Evolutionary conservation across 164 flowering plant species (phyloP).

Genomic region (Nelumbo lutea): DNA sequence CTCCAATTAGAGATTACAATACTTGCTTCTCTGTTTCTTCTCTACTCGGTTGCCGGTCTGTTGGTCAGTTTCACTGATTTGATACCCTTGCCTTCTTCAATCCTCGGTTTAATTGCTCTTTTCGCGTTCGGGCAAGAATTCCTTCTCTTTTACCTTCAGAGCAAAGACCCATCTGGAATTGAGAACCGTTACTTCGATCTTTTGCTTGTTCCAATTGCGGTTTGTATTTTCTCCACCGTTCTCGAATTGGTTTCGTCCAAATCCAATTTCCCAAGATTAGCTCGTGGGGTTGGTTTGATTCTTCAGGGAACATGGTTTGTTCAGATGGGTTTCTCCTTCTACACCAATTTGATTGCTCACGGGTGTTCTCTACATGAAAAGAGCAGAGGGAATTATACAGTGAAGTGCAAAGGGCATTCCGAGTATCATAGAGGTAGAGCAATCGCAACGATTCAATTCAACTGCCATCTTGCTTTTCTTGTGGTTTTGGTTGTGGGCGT

Average conservation of each 20-base stretch:
- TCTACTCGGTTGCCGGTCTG: slow-evolving; percentile 48
- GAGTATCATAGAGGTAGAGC: slow-evolving; percentile 81
- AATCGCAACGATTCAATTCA: slow-evolving; percentile 83
- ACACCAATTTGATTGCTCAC: slow-evolving; percentile 42
- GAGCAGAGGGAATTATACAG: slow-evolving; percentile 79
- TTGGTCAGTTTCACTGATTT: slow-evolving; percentile 20
- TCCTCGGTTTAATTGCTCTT: slow-evolving; percentile 37
- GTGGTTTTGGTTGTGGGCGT: slow-evolving; percentile 37
- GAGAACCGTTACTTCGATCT: slow-evolving; percentile 87
- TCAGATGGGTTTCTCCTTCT: slow-evolving; percentile 91
- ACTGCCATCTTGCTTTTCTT: slow-evolving; percentile 82
- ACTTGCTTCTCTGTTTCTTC: slow-evolving; percentile 50
- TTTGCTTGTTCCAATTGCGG: slow-evolving; percentile 62
- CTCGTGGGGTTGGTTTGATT: slow-evolving; percentile 68
- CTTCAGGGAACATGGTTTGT: slow-evolving; percentile 87
- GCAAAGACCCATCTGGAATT: slow-evolving; percentile 62
- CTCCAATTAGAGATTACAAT: slow-evolving; percentile 56
- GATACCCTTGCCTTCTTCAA: slow-evolving; percentile 30
- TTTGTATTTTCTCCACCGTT: slow-evolving; percentile 56
- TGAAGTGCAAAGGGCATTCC: slow-evolving; percentile 69
- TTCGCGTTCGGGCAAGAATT: slow-evolving; percentile 83
- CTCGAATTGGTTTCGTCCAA: slow-evolving; percentile 38
- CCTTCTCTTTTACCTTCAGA: slow-evolving; percentile 59
- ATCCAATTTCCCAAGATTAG: slow-evolving; percentile 40
- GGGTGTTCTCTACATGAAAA: slow-evolving; percentile 60